Evolutionary conservation across 306 rosid genomes (phyloP).

Genomic region (Quercus cerris): DNA sequence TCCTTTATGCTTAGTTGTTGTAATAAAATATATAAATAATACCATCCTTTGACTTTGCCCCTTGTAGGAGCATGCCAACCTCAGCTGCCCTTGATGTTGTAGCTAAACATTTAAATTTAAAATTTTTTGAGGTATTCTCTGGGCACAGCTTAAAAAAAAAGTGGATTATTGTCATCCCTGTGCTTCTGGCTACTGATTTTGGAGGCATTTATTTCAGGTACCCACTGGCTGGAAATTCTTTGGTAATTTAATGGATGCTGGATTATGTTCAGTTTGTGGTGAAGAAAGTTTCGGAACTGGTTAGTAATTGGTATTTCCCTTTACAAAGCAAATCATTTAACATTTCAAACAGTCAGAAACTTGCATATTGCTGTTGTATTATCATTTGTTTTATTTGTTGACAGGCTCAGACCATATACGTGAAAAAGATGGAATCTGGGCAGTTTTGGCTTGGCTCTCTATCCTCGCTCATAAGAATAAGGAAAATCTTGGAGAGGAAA

Average conservation of each 20-base stretch:
- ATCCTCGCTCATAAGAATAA: slow-evolving; percentile 83
- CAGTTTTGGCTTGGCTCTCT: slow-evolving; percentile 96
- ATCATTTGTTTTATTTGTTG: slow-evolving; percentile 25
- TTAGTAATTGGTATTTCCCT: slow-evolving; percentile 29
- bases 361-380: slow-evolving; percentile 9
- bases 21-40: neutral
- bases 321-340: slow-evolving; percentile 5
- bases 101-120: slow-evolving; percentile 84
- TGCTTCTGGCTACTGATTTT: neutral
- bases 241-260: slow-evolving; percentile 98
- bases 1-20: neutral
- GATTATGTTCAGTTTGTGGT: slow-evolving; percentile 87
- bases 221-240: slow-evolving; percentile 99
- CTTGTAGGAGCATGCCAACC: slow-evolving; percentile 98
- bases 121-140: slow-evolving; percentile 85
- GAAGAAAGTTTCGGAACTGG: slow-evolving; percentile 99
- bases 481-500: slow-evolving; percentile 63
- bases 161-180: neutral
- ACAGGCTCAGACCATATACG: slow-evolving; percentile 97
- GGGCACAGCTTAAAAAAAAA: neutral
- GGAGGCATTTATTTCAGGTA: slow-evolving; percentile 44
- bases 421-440: slow-evolving; percentile 99
- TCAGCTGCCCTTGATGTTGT: slow-evolving; percentile 99
- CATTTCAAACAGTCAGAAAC: neutral
- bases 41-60: slow-evolving; percentile 5